phyloP scores from a whole-genome alignment of 2,329 filamentous ascomycete genomes.

The Phyllosticta paracitricarpa region DNA sequence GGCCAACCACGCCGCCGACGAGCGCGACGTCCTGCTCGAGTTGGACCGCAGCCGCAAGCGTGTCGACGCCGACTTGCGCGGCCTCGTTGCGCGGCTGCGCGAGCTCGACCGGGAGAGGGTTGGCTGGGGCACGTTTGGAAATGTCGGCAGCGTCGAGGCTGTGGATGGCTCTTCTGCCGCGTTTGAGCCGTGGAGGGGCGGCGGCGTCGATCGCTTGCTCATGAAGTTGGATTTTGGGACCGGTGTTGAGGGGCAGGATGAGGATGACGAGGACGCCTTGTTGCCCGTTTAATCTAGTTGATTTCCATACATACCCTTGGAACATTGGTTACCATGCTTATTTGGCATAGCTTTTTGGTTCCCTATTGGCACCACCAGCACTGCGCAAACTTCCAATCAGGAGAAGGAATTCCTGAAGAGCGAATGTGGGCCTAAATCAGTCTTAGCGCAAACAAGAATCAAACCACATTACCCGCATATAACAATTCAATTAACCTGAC shows the following conservation, averaged over 20 bases:
- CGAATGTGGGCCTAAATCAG: no score
- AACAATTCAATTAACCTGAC: no score
- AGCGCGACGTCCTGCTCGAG: conserved; percentile 54
- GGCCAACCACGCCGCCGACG: conserved; percentile 53
- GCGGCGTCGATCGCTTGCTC: conserved; percentile 71
- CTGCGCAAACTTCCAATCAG: no score
- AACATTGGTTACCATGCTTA: neutral
- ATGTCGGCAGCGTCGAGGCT: conserved; percentile 13
- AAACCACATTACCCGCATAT: no score
- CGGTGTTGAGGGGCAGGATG: conserved; percentile 1
- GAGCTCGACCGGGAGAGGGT: conserved; percentile 48
- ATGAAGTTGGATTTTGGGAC: conserved; percentile 72
- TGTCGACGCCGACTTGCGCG: conserved; percentile 58
- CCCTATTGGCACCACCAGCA: no score
- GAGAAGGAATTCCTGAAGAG: no score
- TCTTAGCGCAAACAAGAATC: no score
- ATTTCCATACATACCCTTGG: neutral
- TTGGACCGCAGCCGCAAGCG: conserved; percentile 53
- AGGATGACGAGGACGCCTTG: neutral
- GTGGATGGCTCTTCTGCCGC: conserved; percentile 13
- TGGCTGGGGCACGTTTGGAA: conserved; percentile 18
- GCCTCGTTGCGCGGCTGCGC: conserved; percentile 45
- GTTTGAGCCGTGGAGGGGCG: conserved; percentile 47
- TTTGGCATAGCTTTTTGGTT: no score
- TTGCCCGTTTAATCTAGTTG: neutral